phyloP scores from a whole-genome alignment of 2,329 filamentous ascomycete genomes.

The Albophoma yamanashiensis region DNA sequence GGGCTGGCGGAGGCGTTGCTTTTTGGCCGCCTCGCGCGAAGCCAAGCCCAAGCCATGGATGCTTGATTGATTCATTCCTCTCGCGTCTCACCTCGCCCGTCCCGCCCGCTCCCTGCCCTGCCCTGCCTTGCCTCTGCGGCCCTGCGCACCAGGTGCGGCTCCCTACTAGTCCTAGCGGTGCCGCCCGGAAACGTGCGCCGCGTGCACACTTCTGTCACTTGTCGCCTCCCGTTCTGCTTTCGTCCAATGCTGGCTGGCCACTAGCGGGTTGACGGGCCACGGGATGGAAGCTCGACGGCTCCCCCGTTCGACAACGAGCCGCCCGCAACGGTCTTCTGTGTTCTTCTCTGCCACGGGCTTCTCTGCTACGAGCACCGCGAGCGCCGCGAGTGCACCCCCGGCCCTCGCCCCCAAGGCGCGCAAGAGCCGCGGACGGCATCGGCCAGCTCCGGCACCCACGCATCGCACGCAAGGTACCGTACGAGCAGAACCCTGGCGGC shows the following conservation, averaged over 20 bases:
- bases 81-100: neutral
- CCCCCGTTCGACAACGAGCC: too few relatives aligned
- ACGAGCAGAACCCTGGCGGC: neutral
- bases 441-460: neutral
- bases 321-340: too few relatives aligned
- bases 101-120: neutral
- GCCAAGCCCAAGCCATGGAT: neutral
- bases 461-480: neutral
- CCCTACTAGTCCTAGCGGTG: neutral
- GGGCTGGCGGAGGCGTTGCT: neutral
- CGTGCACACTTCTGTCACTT: neutral
- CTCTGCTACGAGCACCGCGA: too few relatives aligned
- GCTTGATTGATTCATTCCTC: neutral
- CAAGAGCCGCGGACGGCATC: neutral
- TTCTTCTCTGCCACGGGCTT: too few relatives aligned
- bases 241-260: neutral
- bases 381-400: too few relatives aligned
- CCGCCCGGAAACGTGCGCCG: neutral
- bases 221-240: neutral
- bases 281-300: neutral
- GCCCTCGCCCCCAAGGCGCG: too few relatives aligned
- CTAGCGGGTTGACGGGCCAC: neutral
- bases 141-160: too few relatives aligned
- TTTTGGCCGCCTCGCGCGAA: neutral
- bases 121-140: too few relatives aligned